These are phyloP conservation scores for Penicillium simplicissimum DNA, from an alignment of 495 filamentous ascomycete genomes.

Conservation along the genomic window DNA sequence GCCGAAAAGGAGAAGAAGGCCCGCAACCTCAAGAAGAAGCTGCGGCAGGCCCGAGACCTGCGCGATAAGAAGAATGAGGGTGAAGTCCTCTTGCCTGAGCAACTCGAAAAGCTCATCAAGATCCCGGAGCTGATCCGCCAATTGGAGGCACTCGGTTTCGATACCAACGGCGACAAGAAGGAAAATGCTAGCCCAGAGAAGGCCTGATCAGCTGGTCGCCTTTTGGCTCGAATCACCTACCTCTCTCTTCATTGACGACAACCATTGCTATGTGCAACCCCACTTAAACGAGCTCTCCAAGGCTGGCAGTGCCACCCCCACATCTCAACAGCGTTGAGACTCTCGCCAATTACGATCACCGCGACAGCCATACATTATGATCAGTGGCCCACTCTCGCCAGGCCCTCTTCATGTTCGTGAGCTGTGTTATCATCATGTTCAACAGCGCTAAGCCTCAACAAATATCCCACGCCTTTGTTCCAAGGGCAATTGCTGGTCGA, in stretches of 20 bases:
- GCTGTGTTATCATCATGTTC: background rate
- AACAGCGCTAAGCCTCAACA: background rate
- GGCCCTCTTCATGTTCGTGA: background rate
- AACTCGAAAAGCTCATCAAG: slow-evolving; percentile 96
- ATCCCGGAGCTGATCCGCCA: slow-evolving; percentile 92
- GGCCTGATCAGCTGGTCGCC: slow-evolving; percentile 8
- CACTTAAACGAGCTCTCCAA: background rate
- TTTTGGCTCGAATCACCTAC: background rate
- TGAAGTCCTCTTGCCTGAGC: slow-evolving; percentile 80
- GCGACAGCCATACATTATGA: background rate
- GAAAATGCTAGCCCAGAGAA: slow-evolving; percentile 14
- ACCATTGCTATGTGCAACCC: background rate
- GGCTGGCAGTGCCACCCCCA: background rate
- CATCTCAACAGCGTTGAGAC: background rate
- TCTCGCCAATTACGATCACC: too few species aligned
- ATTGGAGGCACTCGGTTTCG: slow-evolving; percentile 83
- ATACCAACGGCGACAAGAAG: slow-evolving; percentile 61
- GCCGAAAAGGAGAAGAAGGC: slow-evolving; percentile 90
- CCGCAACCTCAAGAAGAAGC: slow-evolving; percentile 91
- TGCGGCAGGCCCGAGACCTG: slow-evolving; percentile 88
- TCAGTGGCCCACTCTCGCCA: background rate
- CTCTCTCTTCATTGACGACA: background rate
- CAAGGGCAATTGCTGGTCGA: background rate
- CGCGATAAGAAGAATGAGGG: slow-evolving; percentile 89
- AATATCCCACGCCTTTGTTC: background rate